Percentiles rank a stretch among this genome's conserved stretches.
These are phyloP conservation scores for Chaetomiaceae sp. DNA, from an alignment of 2,329 filamentous ascomycete species.

Conservation along the genomic window DNA sequence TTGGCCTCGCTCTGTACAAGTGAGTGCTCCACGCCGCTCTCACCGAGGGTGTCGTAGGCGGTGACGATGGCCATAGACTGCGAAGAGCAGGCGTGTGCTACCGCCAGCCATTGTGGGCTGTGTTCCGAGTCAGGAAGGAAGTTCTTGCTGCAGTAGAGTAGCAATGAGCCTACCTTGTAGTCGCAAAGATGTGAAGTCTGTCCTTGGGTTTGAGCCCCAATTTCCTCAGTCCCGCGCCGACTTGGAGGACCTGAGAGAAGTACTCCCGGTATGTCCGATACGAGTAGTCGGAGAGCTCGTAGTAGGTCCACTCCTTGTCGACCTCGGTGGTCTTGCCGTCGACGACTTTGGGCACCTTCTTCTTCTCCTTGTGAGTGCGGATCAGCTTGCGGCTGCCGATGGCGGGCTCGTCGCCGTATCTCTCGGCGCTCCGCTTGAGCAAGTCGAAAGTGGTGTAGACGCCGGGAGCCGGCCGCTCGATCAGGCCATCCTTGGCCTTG, in stretches of 20 bases:
- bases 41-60: conserved; percentile 86
- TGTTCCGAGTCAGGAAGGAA: conserved; percentile 11
- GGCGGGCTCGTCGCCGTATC: conserved; percentile 57
- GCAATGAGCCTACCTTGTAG: conserved; percentile 61
- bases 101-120: conserved; percentile 75
- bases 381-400: conserved; percentile 69
- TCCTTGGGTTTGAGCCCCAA: conserved; percentile 63
- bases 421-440: conserved; percentile 59
- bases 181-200: conserved; percentile 73
- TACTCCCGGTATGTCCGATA: conserved; percentile 78
- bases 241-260: conserved; percentile 59
- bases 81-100: conserved; percentile 69
- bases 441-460: conserved; percentile 76
- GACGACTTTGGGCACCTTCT: conserved; percentile 83
- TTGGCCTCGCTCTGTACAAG: conserved; percentile 73
- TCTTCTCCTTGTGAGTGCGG: conserved; percentile 73
- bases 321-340: conserved; percentile 74
- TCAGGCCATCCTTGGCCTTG: conserved; percentile 63
- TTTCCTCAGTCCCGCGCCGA: conserved; percentile 68
- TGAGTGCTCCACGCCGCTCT: conserved; percentile 78
- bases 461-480: conserved; percentile 58
- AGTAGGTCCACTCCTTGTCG: conserved; percentile 88
- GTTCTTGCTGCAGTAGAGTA: too few relatives aligned
- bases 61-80: conserved; percentile 91
- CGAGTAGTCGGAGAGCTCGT: conserved; percentile 71